These are phyloP conservation scores for Cicer arietinum DNA, from an alignment of 306 rosid genomes.

Conservation along the genomic window DNA sequence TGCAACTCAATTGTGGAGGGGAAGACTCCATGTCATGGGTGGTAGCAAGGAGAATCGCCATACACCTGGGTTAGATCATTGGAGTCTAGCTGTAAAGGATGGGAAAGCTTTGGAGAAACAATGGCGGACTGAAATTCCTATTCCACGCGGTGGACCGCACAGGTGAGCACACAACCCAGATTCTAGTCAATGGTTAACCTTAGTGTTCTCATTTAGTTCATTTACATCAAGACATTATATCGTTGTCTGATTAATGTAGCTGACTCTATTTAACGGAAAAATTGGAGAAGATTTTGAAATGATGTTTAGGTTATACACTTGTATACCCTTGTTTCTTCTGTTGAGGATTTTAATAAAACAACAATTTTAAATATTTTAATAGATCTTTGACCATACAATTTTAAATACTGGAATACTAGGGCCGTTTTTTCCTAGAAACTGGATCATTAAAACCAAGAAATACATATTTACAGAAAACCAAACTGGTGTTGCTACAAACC, in stretches of 20 bases:
- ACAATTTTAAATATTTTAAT: not conserved
- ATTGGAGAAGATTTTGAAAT: not conserved
- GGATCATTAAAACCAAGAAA: not conserved
- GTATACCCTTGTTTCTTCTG: not conserved
- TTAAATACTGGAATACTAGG: too few relatives aligned
- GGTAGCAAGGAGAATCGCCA: slow-evolving; percentile 96
- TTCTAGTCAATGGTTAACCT: slow-evolving; percentile 33
- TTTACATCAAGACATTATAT: not conserved
- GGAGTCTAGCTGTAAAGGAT: slow-evolving; percentile 90
- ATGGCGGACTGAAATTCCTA: slow-evolving; percentile 78
- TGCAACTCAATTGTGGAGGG: slow-evolving; percentile 91
- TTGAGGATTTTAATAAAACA: not conserved
- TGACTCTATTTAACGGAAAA: not conserved
- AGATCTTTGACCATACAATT: too few relatives aligned
- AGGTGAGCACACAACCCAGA: slow-evolving; percentile 55
- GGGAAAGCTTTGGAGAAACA: slow-evolving; percentile 71
- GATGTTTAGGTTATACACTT: too few relatives aligned
- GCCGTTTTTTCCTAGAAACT: too few relatives aligned
- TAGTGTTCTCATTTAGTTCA: slow-evolving; percentile 24
- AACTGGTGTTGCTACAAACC: slow-evolving; percentile 6
- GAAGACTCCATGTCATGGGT: slow-evolving; percentile 95
- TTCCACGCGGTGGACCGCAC: slow-evolving; percentile 97
- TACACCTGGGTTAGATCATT: slow-evolving; percentile 82
- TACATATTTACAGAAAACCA: slow-evolving; percentile 25
- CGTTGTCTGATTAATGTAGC: not conserved